phyloP scores from a whole-genome alignment of 345 rosid species.

The Heritiera littoralis region DNA sequence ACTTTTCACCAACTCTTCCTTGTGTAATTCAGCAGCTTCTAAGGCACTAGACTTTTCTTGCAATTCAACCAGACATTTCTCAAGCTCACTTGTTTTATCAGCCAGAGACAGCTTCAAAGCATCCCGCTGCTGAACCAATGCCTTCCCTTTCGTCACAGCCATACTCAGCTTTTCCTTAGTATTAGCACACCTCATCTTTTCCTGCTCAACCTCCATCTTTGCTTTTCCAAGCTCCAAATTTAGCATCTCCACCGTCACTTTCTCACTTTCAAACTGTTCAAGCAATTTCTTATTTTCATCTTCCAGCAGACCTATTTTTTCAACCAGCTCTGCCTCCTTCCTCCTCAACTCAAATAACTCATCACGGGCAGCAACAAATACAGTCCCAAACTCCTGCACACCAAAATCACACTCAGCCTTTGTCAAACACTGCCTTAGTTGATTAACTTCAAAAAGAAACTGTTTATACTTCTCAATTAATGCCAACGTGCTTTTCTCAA shows the following conservation, averaged over 20 bases:
- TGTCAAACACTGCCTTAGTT: slow-evolving; percentile 63
- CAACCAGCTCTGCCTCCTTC: slow-evolving; percentile 51
- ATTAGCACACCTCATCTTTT: slow-evolving; percentile 68
- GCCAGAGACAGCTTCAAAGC: slow-evolving; percentile 73
- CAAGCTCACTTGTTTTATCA: slow-evolving; percentile 70
- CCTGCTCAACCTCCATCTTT: slow-evolving; percentile 73
- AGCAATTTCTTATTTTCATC: slow-evolving; percentile 54
- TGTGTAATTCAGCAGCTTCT: slow-evolving; percentile 53
- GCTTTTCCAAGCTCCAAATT: slow-evolving; percentile 52
- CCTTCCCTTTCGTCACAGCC: slow-evolving; percentile 97
- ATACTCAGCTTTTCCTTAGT: slow-evolving; percentile 91
- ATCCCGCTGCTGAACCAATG: slow-evolving; percentile 90
- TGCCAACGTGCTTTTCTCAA: slow-evolving; percentile 54
- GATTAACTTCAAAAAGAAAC: slow-evolving; percentile 62
- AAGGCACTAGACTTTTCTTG: slow-evolving; percentile 59
- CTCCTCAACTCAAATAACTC: slow-evolving; percentile 60
- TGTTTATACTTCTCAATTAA: slow-evolving; percentile 64
- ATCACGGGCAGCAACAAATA: slow-evolving; percentile 60
- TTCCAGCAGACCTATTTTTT: slow-evolving; percentile 51
- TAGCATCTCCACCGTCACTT: slow-evolving; percentile 38
- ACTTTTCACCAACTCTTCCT: slow-evolving; percentile 58
- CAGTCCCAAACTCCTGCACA: slow-evolving; percentile 50
- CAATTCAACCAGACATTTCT: slow-evolving; percentile 61
- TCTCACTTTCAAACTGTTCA: slow-evolving; percentile 63
- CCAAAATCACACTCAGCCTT: slow-evolving; percentile 44